Conservation (phyloP, 257 asterid species). For the Plectranthus barbatus region DNA sequence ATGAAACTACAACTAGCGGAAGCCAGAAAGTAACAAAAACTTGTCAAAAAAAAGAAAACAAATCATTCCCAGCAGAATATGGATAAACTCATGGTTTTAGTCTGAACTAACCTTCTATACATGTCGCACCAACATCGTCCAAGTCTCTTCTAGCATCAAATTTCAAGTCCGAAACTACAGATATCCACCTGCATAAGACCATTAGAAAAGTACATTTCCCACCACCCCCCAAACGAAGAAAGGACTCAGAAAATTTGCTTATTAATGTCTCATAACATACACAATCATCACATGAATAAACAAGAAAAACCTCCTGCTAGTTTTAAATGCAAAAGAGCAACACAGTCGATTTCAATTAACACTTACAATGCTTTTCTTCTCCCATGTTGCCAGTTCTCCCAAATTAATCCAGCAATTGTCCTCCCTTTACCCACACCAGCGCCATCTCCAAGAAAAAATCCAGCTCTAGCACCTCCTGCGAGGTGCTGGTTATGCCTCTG, state of each 20-base stretch:
- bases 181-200: conserved; percentile 76
- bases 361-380: conserved; percentile 89
- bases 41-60: not conserved
- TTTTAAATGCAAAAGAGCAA: conserved; percentile 1
- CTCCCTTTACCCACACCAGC: conserved; percentile 99
- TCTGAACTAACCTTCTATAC: conserved; percentile 60
- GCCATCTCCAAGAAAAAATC: conserved; percentile 98
- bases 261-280: not conserved
- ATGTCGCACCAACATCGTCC: conserved; percentile 83
- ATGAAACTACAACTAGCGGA: not conserved
- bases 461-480: conserved; percentile 79
- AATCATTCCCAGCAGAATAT: not conserved
- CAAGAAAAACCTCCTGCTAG: conserved; percentile 9
- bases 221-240: not conserved
- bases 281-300: not conserved
- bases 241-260: not conserved
- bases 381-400: conserved; percentile 95
- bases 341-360: conserved; percentile 6
- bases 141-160: conserved; percentile 93
- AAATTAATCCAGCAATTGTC: conserved; percentile 92
- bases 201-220: conserved; percentile 14
- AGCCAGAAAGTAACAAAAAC: not conserved
- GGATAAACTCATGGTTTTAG: conserved; percentile 1
- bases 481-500: conserved; percentile 97
- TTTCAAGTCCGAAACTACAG: conserved; percentile 97